phyloP scores from a whole-genome alignment of 1,284 basidiomycete species.

The Ceratobasidium sp. region DNA sequence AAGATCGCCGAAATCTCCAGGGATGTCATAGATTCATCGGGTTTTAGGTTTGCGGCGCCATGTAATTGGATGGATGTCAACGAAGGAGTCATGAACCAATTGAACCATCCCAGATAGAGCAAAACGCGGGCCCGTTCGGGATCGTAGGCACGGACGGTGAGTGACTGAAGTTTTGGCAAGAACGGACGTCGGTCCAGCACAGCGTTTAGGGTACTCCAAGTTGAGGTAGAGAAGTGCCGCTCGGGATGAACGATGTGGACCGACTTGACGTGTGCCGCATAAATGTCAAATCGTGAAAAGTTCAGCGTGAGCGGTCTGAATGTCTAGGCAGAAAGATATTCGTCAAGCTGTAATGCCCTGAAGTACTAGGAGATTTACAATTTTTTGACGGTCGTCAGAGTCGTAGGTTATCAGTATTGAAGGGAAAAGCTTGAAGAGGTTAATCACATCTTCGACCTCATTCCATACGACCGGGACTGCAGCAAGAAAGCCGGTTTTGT shows the following conservation, averaged over 20 bases:
- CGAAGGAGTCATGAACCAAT: background rate
- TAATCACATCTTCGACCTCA: background rate
- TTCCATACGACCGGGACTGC: slow-evolving; percentile 5
- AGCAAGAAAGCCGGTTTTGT: background rate
- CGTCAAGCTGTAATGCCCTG: too few relatives aligned
- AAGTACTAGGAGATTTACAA: too few relatives aligned
- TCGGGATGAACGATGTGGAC: background rate
- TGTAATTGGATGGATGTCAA: background rate
- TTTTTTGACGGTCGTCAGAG: too few relatives aligned
- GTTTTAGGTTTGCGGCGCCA: background rate
- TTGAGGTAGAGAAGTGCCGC: background rate
- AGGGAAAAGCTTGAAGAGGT: background rate
- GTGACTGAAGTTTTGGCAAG: background rate
- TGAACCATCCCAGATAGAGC: background rate
- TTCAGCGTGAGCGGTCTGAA: background rate
- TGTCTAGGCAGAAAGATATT: background rate
- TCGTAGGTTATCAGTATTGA: too few relatives aligned
- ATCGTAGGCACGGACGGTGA: background rate
- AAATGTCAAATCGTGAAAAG: slow-evolving; percentile 3
- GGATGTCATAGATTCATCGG: too few relatives aligned
- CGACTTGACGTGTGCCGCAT: background rate
- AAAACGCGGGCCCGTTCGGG: background rate
- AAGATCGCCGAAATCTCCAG: background rate
- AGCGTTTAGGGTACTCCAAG: background rate
- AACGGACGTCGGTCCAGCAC: background rate